A percentile compares a stretch with the other conserved stretches of the same genome.
phyloP scores from a whole-genome alignment of 208 protist genomes.

The Leishmania arabica region DNA sequence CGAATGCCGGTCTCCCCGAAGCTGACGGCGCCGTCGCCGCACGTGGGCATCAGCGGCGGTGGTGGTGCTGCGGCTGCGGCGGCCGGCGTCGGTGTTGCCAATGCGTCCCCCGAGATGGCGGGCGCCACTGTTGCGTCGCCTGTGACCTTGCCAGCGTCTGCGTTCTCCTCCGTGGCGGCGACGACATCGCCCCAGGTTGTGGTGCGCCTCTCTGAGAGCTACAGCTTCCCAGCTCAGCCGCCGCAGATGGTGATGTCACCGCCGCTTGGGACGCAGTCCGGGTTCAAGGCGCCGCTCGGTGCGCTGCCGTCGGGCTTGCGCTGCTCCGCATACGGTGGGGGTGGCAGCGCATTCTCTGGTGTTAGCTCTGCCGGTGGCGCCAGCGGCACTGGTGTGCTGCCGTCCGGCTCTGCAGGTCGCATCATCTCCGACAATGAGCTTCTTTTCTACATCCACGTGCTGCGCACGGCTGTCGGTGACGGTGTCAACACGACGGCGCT shows the following conservation, averaged over 20 bases:
- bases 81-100: neutral
- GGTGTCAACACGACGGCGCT: slow-evolving; percentile 9
- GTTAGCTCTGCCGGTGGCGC: neutral
- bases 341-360: neutral
- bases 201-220: slow-evolving; percentile 33
- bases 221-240: slow-evolving; percentile 33
- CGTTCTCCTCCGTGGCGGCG: slow-evolving; percentile 2
- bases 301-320: neutral
- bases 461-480: slow-evolving; percentile 25
- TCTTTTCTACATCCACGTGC: slow-evolving; percentile 37
- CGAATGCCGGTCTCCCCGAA: slow-evolving; percentile 17
- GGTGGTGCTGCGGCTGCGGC: neutral
- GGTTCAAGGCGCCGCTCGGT: neutral
- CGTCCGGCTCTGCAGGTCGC: neutral
- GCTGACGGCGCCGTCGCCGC: neutral
- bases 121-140: slow-evolving; percentile 6
- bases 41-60: neutral
- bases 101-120: neutral
- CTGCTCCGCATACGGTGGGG: neutral
- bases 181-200: slow-evolving; percentile 27
- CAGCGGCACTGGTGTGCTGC: neutral
- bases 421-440: slow-evolving; percentile 27
- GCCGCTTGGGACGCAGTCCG: slow-evolving; percentile 7
- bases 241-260: slow-evolving; percentile 34
- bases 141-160: slow-evolving; percentile 5